These are phyloP conservation scores for Venturia nashicola DNA, from an alignment of 2,329 filamentous ascomycete species.

Conservation along the genomic window DNA sequence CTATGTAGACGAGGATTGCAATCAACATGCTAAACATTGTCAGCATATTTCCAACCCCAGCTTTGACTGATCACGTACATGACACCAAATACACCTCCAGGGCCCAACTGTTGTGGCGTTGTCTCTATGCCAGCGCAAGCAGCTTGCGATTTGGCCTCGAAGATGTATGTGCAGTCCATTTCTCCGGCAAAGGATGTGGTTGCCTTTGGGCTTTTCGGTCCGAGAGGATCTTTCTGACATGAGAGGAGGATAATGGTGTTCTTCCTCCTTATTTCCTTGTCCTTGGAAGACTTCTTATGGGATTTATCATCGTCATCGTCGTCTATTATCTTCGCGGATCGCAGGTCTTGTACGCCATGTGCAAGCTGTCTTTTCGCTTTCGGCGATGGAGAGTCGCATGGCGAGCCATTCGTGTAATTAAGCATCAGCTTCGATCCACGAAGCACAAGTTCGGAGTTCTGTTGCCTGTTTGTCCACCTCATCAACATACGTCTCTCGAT, in stretches of 20 bases:
- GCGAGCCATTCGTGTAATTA: constrained; percentile 39
- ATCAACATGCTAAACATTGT: constrained; percentile 36
- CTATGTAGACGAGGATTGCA: constrained; percentile 74
- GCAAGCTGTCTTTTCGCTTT: constrained; percentile 19
- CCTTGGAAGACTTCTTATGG: constrained; percentile 17
- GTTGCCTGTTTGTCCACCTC: constrained; percentile 29
- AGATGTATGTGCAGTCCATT: constrained; percentile 91
- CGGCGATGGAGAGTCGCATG: constrained; percentile 26
- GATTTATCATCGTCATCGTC: constrained; percentile 20
- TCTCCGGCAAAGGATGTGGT: constrained; percentile 66
- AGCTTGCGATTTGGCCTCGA: constrained; percentile 76
- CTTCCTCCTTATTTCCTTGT: constrained; percentile 36
- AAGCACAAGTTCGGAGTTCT: constrained; percentile 40
- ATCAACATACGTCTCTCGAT: constrained; percentile 11
- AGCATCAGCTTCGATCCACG: constrained; percentile 53
- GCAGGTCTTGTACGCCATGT: constrained; percentile 21
- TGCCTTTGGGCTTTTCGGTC: constrained; percentile 49
- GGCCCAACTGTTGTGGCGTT: constrained; percentile 49
- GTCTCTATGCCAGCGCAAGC: constrained; percentile 64
- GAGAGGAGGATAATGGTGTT: constrained; percentile 86
- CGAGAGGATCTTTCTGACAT: constrained; percentile 71
- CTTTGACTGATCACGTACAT: constrained; percentile 49
- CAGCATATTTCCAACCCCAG: neutral
- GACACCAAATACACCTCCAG: constrained; percentile 70
- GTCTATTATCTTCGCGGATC: constrained; percentile 19